Conservation (phyloP, 2,329 filamentous ascomycete species). For the Ophiognomonia clavigignenti-juglandacearum region DNA sequence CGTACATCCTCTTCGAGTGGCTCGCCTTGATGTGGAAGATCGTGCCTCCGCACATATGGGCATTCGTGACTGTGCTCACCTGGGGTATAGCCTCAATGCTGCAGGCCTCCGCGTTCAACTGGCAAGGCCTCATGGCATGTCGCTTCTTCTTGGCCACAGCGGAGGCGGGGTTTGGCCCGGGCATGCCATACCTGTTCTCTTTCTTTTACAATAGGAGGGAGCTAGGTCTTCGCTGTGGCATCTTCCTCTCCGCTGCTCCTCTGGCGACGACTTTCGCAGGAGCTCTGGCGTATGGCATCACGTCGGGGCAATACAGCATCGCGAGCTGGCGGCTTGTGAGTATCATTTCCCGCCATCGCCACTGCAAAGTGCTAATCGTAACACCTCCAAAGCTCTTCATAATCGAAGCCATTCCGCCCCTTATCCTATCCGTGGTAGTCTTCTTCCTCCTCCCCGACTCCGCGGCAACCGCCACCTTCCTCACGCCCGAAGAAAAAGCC, state of each 20-base stretch:
- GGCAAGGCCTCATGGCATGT: slow-evolving; percentile 31
- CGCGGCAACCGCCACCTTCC: slow-evolving; percentile 45
- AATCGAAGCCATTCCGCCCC: slow-evolving; percentile 59
- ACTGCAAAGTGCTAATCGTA: too few species aligned
- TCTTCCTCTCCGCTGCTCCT: slow-evolving; percentile 65
- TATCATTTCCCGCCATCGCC: too few species aligned
- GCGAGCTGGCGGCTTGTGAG: slow-evolving; percentile 63
- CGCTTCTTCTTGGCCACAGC: slow-evolving; percentile 38
- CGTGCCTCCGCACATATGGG: slow-evolving; percentile 31
- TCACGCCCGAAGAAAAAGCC: slow-evolving; percentile 52
- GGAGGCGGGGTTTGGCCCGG: slow-evolving; percentile 37
- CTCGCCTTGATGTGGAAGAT: slow-evolving; percentile 38
- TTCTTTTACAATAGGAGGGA: slow-evolving; percentile 39
- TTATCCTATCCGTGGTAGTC: slow-evolving; percentile 47
- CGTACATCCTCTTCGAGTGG: slow-evolving; percentile 39
- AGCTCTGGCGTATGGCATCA: slow-evolving; percentile 61
- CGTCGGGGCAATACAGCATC: slow-evolving; percentile 47
- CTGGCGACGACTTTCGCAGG: slow-evolving; percentile 64
- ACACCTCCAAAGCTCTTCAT: too few species aligned
- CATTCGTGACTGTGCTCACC: slow-evolving; percentile 20
- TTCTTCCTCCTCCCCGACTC: slow-evolving; percentile 52
- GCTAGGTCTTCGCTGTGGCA: slow-evolving; percentile 64
- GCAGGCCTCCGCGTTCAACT: slow-evolving; percentile 29
- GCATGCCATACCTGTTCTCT: slow-evolving; percentile 14
- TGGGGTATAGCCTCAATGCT: slow-evolving; percentile 27